These are phyloP conservation scores for Rhytidhysteron rufulum DNA, from an alignment of 2,329 filamentous ascomycete genomes.

Conservation along the genomic window DNA sequence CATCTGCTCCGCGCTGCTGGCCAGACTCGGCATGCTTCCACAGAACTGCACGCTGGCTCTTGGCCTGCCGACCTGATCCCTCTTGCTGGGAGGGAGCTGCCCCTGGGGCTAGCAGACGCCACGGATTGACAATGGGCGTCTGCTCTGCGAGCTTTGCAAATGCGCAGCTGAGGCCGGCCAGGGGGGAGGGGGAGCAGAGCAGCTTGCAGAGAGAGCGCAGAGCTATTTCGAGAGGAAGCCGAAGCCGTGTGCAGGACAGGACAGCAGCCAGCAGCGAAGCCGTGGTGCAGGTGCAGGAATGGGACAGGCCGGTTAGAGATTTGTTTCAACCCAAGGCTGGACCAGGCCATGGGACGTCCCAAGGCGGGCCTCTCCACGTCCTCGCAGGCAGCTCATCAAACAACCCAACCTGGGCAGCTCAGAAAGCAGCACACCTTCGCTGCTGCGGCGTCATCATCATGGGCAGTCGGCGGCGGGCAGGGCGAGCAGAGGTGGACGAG, in stretches of 20 bases:
- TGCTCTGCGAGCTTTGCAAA: too few species aligned
- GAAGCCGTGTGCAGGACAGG: too few species aligned
- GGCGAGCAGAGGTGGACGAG: too few species aligned
- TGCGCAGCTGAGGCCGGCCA: not conserved
- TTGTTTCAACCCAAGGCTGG: slow-evolving; percentile 26
- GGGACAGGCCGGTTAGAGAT: slow-evolving; percentile 22
- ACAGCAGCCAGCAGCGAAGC: slow-evolving; percentile 7
- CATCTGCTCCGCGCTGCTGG: not conserved
- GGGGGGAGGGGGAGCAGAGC: not conserved
- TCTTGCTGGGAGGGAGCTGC: not conserved
- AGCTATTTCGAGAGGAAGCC: not conserved
- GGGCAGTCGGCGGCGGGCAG: slow-evolving; percentile 6
- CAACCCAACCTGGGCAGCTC: too few species aligned
- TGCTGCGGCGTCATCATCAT: slow-evolving; percentile 20
- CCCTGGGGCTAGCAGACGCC: not conserved
- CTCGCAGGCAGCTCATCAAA: slow-evolving; percentile 33
- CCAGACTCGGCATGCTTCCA: not conserved
- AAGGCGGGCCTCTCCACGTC: slow-evolving; percentile 16
- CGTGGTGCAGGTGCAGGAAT: not conserved
- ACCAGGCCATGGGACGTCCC: not conserved
- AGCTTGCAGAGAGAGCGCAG: too few species aligned
- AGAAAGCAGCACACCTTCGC: too few species aligned
- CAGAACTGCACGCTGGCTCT: not conserved
- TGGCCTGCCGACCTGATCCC: not conserved
- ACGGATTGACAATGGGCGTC: not conserved